Percentiles rank a stretch among this genome's conserved stretches.
Evolutionary conservation across 1,284 basidiomycete genomes (phyloP).

Genomic region (Leccinum holopus): DNA sequence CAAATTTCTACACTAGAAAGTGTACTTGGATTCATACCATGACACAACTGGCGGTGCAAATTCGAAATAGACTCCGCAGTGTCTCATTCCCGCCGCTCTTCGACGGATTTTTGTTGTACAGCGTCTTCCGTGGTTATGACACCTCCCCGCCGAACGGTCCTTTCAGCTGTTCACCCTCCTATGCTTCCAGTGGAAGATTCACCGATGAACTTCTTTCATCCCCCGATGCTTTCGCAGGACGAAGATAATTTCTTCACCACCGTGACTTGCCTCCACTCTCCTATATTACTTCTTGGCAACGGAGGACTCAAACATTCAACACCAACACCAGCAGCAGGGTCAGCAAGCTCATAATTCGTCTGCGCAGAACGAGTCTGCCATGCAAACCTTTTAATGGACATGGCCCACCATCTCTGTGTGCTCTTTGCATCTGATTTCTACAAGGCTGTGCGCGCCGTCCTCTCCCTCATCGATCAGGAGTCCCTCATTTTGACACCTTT

Average conservation of each 20-base stretch:
- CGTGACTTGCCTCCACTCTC: too few relatives aligned
- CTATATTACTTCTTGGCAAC: conserved; percentile 45
- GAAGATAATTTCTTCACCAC: too few relatives aligned
- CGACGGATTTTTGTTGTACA: conserved; percentile 62
- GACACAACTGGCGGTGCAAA: too few relatives aligned
- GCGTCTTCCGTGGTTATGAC: conserved; percentile 49
- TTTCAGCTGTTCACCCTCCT: conserved; percentile 58
- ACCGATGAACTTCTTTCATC: too few relatives aligned
- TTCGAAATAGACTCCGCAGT: conserved; percentile 26
- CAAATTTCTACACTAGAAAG: too few relatives aligned
- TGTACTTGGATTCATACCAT: too few relatives aligned
- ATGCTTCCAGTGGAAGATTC: conserved; percentile 16
- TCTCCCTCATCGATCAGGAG: too few relatives aligned
- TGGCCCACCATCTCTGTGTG: conserved; percentile 3
- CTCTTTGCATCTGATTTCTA: conserved; percentile 12
- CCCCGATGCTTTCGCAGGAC: too few relatives aligned
- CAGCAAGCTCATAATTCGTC: conserved; percentile 33
- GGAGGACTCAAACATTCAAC: conserved; percentile 34
- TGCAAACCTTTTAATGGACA: conserved; percentile 31
- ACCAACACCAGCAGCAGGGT: conserved; percentile 36
- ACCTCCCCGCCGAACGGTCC: conserved; percentile 52
- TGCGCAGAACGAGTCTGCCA: conserved; percentile 24
- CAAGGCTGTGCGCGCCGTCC: conserved; percentile 3
- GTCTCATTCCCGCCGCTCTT: conserved; percentile 47
- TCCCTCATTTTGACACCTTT: neutral